phyloP scores from a whole-genome alignment of 192 early-diverging fungal genomes.

The Gonapodya sp. region DNA sequence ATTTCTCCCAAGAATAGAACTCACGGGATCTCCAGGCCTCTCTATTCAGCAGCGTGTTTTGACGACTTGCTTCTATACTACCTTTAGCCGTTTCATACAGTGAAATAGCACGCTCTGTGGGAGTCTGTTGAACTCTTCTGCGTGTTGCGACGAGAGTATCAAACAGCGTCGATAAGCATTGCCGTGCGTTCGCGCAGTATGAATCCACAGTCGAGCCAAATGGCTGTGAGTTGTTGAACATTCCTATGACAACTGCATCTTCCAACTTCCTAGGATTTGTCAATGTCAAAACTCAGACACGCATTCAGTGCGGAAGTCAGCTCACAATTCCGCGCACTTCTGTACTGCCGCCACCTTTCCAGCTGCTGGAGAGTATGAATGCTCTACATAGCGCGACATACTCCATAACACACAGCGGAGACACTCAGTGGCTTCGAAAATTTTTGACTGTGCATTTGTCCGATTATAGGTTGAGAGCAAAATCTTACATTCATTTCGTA shows the following conservation, averaged over 20 bases:
- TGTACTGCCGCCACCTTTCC: neutral
- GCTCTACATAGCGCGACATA: neutral
- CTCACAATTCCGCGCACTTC: neutral
- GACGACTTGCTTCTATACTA: neutral
- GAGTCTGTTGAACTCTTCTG: neutral
- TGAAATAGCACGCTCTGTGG: neutral
- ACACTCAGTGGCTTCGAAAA: neutral
- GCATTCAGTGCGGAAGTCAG: neutral
- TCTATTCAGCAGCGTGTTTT: neutral
- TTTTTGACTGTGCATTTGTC: no score
- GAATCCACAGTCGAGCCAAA: neutral
- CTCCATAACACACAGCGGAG: neutral
- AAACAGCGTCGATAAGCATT: neutral
- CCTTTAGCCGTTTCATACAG: neutral
- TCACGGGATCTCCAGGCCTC: neutral
- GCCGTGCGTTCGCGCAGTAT: neutral
- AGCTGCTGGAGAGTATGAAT: neutral
- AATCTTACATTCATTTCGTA: no score
- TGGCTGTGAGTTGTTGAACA: neutral
- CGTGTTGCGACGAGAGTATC: neutral
- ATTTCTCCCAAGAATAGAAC: no score
- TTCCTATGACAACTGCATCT: neutral
- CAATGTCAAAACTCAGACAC: neutral
- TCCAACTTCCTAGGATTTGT: neutral
- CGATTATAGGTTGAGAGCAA: no score